Conservation (phyloP, 768 basidiomycete species). For the Rhizopogon sp. region DNA sequence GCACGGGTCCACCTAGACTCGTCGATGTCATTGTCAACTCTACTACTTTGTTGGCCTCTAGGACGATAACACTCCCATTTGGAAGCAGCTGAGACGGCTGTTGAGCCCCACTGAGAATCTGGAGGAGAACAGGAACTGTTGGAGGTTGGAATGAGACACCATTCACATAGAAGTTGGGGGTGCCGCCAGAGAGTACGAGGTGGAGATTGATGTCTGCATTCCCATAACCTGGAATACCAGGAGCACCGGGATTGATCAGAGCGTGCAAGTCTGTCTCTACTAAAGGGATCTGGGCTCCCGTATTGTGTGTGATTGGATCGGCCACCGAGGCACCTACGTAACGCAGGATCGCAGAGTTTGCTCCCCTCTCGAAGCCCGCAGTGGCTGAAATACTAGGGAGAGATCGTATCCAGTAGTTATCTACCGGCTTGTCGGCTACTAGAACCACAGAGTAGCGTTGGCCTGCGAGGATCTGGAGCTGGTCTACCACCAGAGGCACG, state of each 20-base stretch:
- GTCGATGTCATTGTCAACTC: conserved; percentile 12
- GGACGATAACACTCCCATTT: conserved; percentile 16
- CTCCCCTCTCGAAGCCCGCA: conserved; percentile 29
- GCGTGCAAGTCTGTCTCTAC: conserved; percentile 25
- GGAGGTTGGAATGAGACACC: conserved; percentile 18
- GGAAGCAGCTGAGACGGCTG: conserved; percentile 22
- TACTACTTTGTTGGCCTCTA: conserved; percentile 23
- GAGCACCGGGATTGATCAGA: conserved; percentile 25
- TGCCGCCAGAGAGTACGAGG: conserved; percentile 3
- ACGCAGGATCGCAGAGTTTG: conserved; percentile 51
- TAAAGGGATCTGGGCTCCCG: conserved; percentile 19
- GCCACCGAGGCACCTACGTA: conserved; percentile 36
- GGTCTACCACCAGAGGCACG: conserved; percentile 35
- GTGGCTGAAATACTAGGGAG: conserved; percentile 18
- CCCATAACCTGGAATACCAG: conserved; percentile 33
- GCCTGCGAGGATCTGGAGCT: conserved; percentile 32
- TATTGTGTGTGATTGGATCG: conserved; percentile 35
- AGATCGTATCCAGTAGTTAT: conserved; percentile 47
- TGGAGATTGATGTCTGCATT: conserved; percentile 37
- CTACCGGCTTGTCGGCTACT: conserved; percentile 25
- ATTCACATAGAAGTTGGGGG: conserved; percentile 10
- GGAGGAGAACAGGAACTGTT: conserved; percentile 36
- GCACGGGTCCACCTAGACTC: background rate
- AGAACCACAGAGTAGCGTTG: conserved; percentile 28
- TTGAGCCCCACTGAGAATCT: conserved; percentile 37